phyloP scores from a whole-genome alignment of 768 basidiomycete species.

The Boletellus emodensis region DNA sequence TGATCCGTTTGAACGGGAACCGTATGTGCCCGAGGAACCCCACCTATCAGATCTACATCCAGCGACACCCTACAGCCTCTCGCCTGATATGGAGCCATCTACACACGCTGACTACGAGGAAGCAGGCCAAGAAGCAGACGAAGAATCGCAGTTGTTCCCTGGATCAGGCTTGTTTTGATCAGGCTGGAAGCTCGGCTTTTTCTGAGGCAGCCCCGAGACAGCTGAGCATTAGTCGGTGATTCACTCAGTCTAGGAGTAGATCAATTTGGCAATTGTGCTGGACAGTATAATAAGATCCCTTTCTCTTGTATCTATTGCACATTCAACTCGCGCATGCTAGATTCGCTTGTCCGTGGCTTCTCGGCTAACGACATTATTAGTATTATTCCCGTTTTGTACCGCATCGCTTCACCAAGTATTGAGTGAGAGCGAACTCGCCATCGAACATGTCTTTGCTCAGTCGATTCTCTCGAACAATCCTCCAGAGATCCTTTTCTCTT shows the following conservation, averaged over 20 bases:
- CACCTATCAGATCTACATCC: constrained; percentile 8
- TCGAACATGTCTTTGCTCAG: constrained; percentile 19
- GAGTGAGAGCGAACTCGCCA: background rate
- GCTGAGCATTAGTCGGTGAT: background rate
- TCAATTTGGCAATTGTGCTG: constrained; percentile 4
- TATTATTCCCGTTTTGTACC: background rate
- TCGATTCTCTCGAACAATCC: constrained; percentile 9
- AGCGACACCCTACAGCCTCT: constrained; percentile 27
- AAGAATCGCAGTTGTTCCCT: constrained; percentile 39
- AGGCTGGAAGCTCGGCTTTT: background rate
- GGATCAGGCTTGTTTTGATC: constrained; percentile 41
- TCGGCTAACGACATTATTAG: too few relatives aligned
- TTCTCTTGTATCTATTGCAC: constrained; percentile 22
- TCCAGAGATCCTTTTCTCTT: constrained; percentile 8
- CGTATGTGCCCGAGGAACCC: constrained; percentile 22
- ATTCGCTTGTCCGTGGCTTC: too few relatives aligned
- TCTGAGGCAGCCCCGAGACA: background rate
- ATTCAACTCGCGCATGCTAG: background rate
- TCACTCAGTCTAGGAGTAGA: constrained; percentile 13
- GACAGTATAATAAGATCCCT: constrained; percentile 9
- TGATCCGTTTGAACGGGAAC: constrained; percentile 32
- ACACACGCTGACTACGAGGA: constrained; percentile 16
- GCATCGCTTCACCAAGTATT: background rate
- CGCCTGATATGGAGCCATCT: constrained; percentile 15
- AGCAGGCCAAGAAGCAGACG: constrained; percentile 22